Evolutionary conservation across 495 filamentous ascomycete species (phyloP).

Genomic region (Trichoderma reesei): DNA sequence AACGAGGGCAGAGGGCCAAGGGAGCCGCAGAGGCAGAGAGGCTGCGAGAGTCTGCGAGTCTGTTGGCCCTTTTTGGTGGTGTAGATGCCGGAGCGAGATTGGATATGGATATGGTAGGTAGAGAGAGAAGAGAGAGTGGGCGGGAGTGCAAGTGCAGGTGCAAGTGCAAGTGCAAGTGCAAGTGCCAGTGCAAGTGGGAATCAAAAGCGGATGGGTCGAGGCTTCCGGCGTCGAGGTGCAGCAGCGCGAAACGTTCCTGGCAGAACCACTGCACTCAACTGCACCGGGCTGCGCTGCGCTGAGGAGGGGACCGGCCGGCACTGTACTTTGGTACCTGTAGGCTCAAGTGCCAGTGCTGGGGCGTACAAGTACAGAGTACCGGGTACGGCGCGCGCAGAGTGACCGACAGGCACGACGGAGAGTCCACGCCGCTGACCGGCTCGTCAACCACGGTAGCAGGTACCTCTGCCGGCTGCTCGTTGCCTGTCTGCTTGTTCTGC

Average conservation of each 20-base stretch:
- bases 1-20: not conserved
- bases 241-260: not conserved
- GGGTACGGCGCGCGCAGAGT: no score
- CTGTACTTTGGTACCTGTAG: no score
- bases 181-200: not conserved
- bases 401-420: no score
- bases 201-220: not conserved
- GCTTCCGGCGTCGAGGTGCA: conserved; percentile 4
- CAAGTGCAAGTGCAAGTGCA: not conserved
- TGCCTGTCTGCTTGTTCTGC: no score
- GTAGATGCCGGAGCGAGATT: conserved; percentile 7
- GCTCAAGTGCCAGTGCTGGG: no score
- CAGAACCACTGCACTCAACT: not conserved
- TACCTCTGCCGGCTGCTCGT: no score
- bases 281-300: no score
- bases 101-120: not conserved
- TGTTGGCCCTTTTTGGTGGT: not conserved
- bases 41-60: not conserved
- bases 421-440: no score
- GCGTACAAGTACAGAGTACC: no score
- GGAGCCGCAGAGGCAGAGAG: not conserved
- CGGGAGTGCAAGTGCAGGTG: not conserved
- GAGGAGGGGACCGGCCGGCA: not conserved
- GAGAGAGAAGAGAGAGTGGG: not conserved
- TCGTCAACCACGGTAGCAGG: no score